Percentiles rank a stretch among this genome's conserved stretches.
These are phyloP conservation scores for Sphaerulina populicola DNA, from an alignment of 2,329 filamentous ascomycete species.

Conservation along the genomic window DNA sequence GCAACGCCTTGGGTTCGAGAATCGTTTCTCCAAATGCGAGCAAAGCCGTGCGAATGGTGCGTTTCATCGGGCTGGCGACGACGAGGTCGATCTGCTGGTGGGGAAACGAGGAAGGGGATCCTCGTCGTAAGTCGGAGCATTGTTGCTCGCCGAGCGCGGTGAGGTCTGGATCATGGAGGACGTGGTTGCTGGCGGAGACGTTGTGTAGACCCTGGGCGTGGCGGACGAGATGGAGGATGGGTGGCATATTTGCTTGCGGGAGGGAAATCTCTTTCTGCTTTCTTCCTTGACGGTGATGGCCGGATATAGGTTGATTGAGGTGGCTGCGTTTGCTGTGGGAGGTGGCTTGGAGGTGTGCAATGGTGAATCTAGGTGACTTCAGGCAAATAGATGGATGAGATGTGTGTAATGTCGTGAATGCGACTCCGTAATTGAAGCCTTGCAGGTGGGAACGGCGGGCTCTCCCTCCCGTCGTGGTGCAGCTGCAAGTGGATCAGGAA, in stretches of 20 bases:
- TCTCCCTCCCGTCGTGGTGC: not conserved
- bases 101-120: slow-evolving; percentile 43
- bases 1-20: slow-evolving; percentile 41
- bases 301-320: too few species aligned
- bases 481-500: not conserved
- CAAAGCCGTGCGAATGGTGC: slow-evolving; percentile 72
- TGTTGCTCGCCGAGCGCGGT: slow-evolving; percentile 69
- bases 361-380: not conserved
- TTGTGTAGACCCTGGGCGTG: slow-evolving; percentile 76
- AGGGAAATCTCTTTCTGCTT: not conserved
- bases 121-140: slow-evolving; percentile 51
- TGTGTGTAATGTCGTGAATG: not conserved
- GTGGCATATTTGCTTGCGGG: slow-evolving; percentile 25
- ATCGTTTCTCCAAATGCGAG: slow-evolving; percentile 54
- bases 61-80: slow-evolving; percentile 68
- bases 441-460: too few species aligned
- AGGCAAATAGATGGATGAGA: not conserved
- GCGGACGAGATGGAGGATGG: slow-evolving; percentile 56
- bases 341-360: not conserved
- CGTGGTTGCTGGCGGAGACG: slow-evolving; percentile 59
- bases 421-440: too few species aligned
- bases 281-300: not conserved
- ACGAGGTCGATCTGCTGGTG: slow-evolving; percentile 60
- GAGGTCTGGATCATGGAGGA: slow-evolving; percentile 66
- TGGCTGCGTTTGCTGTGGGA: not conserved